These are phyloP conservation scores for Zymoseptoria ardabiliae DNA, from an alignment of 2,329 filamentous ascomycete species.

Conservation along the genomic window DNA sequence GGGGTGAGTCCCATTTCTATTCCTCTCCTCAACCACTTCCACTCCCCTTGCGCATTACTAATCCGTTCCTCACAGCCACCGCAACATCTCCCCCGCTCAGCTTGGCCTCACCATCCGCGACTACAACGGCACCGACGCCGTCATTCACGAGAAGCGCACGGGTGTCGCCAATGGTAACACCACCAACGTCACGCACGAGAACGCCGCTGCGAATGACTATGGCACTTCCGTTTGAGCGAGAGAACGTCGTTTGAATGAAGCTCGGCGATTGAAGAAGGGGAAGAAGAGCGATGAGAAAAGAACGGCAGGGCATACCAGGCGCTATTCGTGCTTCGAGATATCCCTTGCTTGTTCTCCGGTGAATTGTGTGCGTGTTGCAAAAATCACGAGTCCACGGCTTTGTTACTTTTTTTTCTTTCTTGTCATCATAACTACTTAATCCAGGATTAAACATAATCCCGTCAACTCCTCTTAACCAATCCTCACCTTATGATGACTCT, in stretches of 20 bases:
- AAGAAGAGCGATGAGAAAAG: neutral
- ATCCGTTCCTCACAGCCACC: slow-evolving; percentile 33
- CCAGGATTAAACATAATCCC: neutral
- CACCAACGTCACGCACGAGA: slow-evolving; percentile 1
- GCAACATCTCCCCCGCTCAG: slow-evolving; percentile 51
- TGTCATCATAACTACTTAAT: neutral
- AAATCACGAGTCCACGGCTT: neutral
- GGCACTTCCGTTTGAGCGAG: neutral
- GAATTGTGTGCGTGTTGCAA: neutral
- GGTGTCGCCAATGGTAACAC: slow-evolving; percentile 8
- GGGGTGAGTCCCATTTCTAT: slow-evolving; percentile 30
- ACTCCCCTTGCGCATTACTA: neutral
- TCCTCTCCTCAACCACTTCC: neutral
- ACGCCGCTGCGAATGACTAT: neutral
- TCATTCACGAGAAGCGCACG: slow-evolving; percentile 29
- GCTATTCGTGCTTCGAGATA: neutral
- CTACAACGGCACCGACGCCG: slow-evolving; percentile 36
- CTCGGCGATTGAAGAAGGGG: neutral
- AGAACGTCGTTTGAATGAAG: neutral
- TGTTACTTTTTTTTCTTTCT: neutral
- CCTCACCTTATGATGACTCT: no score
- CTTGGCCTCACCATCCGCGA: slow-evolving; percentile 49
- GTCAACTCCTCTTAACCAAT: no score
- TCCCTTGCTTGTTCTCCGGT: neutral
- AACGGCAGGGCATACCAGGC: neutral